Evolutionary conservation across 192 early-diverging fungal species (phyloP), one percentile per base, ranked within the genome.

Genomic region (Podila verticillata): DNA sequence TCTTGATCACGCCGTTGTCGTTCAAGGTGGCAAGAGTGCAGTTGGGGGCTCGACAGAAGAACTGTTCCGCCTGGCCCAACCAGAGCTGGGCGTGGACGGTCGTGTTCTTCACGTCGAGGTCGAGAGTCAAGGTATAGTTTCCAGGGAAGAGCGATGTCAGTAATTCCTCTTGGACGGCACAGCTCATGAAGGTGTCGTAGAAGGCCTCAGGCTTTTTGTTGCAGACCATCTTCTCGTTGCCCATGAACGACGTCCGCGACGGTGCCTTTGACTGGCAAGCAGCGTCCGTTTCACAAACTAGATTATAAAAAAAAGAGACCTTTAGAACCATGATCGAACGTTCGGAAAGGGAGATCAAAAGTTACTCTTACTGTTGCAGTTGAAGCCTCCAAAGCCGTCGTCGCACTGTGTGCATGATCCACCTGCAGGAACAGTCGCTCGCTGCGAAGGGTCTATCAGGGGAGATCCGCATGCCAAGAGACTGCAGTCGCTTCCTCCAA

Each of bases 341-440:
- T n/a, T n/a, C n/a, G n/a, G 32, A 34, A 34, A 6, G 32, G 32
- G 32, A 6, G 32, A 34, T 34, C 32, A 34, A 34, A 34, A 6
- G 32, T 5, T 34, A 6, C 32, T 8, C 32, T 54, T 85, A 51
- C 83, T 72, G 60, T 84, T 86, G 69, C 90, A 91, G 48, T 87
- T 88, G 48, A 85, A 66, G 54, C 88, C 90, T 29, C 75, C 72
- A 66, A 88, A 91, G 19, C 88, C 90, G 22, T 64, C 66, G 48
- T 87, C 87, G 74, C 90, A 91, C 32, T 34, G 2, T 9, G 68
- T n/a, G 10, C 75, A 78, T 32, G 26, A 31, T 13, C 26, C 24
- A 2, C 48, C 57, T 15, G 61, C 5, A 9, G 35, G 13, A 19
- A 69, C 73, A 12, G 75, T 71, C 1, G 65, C 12, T 28, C 75